Base-by-base conservation (phyloP, 2,329 filamentous ascomycete genomes). In the Ascochyta fabae region DNA sequence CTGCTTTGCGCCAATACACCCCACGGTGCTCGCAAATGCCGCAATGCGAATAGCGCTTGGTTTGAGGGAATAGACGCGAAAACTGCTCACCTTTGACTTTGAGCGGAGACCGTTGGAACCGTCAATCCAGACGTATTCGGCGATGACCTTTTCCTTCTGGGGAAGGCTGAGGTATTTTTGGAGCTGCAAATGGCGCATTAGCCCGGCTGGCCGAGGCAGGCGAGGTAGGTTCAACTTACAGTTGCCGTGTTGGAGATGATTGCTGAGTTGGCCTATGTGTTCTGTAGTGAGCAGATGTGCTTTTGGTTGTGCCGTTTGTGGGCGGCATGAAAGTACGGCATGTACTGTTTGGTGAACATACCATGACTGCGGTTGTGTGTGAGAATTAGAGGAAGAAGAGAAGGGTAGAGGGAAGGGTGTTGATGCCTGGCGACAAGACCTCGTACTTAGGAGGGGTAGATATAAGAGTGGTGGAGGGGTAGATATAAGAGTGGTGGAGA, bases 51-150 rank as follows among this genome's bases (percentile, higher is more conserved):
- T 26, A 27, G 42, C 34, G 50, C 48, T 19, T 38, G 42, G 47
- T 56, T 46, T 53, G 27, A 50, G 44, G 41, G 23, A 33, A 38
- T 29, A 50, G 43, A 24, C 16, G 39, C 27, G 59, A 58, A 64
- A 59, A 60, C 64, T 54, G 64, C 91, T 84, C 84, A 97, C 94
- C 86, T 92, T 96, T 75, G 90, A 94, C 84, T 98, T 99, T 77
- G 92, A 96, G 73, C 95, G 92, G 69, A 91, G 85, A 73, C 89
- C 88, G 77, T 93, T 92, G 65, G 81, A 79, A 65, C 90, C 84
- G 75, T 97, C 93, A 77, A 97, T 89, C 94, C 94, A 97, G 84
- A 97, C 88, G 81, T 97, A 97, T 83, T 97, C 94, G 75, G 92
- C 94, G 80, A 96, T 95, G 75, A 96, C 84, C 70, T 81, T 83